A percentile compares a stretch with the other conserved stretches of the same genome.
These are phyloP conservation scores for Irpex sp. DNA, from an alignment of 1,284 basidiomycete species.

Conservation along the genomic window DNA sequence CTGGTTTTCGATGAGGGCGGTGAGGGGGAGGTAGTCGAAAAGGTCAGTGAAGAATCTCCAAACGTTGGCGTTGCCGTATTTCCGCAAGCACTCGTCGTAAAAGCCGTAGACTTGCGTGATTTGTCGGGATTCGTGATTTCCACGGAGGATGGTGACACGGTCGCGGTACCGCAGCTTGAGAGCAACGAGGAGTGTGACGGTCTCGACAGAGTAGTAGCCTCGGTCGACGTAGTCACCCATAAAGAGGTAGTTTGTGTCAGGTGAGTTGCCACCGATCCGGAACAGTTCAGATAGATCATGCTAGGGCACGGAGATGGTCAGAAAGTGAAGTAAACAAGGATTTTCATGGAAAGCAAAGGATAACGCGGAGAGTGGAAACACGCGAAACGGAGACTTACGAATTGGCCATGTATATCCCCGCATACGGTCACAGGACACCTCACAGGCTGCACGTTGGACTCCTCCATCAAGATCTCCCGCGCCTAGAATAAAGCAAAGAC, in stretches of 20 bases:
- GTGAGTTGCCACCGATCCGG: conserved; percentile 98
- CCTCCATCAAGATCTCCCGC: conserved; percentile 95
- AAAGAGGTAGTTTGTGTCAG: conserved; percentile 99
- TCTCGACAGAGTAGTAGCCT: conserved; percentile 99
- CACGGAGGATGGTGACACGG: conserved; percentile 95
- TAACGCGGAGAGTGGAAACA: conserved; percentile 1
- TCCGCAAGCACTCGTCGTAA: conserved; percentile 98
- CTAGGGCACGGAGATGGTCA: conserved; percentile 36
- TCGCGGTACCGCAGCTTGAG: conserved; percentile 98
- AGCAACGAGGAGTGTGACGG: conserved; percentile 96
- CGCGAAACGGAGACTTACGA: conserved; percentile 60
- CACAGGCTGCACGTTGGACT: conserved; percentile 97
- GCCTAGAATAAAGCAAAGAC: conserved; percentile 51
- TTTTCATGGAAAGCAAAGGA: neutral
- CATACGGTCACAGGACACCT: conserved; percentile 97
- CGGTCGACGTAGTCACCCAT: conserved; percentile 99
- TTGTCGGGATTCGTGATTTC: conserved; percentile 98
- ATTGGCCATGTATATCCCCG: conserved; percentile 99
- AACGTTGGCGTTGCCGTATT: conserved; percentile 99
- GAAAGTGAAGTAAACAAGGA: neutral
- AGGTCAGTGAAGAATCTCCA: conserved; percentile 99
- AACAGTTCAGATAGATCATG: conserved; percentile 99
- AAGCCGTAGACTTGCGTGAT: conserved; percentile 99
- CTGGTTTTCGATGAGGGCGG: conserved; percentile 97
- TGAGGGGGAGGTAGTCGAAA: conserved; percentile 96